A percentile compares a stretch with the other conserved stretches of the same genome.
phyloP scores from a whole-genome alignment of 2,329 filamentous ascomycete genomes.

The Thelonectria rubi region DNA sequence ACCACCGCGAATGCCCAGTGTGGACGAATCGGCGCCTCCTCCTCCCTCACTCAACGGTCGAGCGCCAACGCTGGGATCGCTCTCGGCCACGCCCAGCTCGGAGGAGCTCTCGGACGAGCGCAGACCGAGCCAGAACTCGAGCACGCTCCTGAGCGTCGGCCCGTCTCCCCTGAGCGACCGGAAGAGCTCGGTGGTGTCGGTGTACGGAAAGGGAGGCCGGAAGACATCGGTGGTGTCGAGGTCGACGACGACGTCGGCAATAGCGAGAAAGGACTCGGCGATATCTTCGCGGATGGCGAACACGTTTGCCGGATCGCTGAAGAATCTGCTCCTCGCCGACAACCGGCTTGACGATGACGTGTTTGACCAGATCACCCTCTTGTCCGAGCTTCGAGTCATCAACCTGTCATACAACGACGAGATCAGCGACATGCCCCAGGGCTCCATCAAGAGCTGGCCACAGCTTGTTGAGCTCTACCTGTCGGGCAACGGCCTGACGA shows the following conservation, averaged over 20 bases:
- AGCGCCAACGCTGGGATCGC: conserved; percentile 50
- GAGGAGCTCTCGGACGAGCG: conserved; percentile 79
- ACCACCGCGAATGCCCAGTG: conserved; percentile 66
- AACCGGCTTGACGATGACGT: conserved; percentile 95
- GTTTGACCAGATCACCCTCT: conserved; percentile 86
- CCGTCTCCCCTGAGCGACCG: conserved; percentile 76
- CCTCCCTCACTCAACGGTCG: conserved; percentile 52
- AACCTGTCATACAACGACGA: conserved; percentile 93
- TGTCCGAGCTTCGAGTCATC: conserved; percentile 85
- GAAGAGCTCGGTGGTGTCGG: conserved; percentile 86
- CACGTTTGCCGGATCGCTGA: conserved; percentile 88
- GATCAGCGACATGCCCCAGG: conserved; percentile 88
- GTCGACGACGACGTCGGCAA: conserved; percentile 61
- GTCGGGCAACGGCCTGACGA: conserved; percentile 93
- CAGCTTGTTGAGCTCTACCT: conserved; percentile 91
- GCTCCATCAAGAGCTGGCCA: conserved; percentile 88
- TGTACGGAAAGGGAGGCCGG: conserved; percentile 79
- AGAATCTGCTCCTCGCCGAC: conserved; percentile 88
- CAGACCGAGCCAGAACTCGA: conserved; percentile 85
- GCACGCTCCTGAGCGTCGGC: conserved; percentile 77
- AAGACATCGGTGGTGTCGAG: conserved; percentile 87
- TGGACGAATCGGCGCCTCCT: conserved; percentile 53
- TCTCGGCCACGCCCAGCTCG: conserved; percentile 73
- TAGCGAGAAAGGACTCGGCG: conserved; percentile 85
- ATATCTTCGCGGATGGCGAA: conserved; percentile 80